Evolutionary conservation across 257 asterid species (phyloP), one percentile per base, ranked within the genome.

Genomic region (Solanum pinnatisectum): DNA sequence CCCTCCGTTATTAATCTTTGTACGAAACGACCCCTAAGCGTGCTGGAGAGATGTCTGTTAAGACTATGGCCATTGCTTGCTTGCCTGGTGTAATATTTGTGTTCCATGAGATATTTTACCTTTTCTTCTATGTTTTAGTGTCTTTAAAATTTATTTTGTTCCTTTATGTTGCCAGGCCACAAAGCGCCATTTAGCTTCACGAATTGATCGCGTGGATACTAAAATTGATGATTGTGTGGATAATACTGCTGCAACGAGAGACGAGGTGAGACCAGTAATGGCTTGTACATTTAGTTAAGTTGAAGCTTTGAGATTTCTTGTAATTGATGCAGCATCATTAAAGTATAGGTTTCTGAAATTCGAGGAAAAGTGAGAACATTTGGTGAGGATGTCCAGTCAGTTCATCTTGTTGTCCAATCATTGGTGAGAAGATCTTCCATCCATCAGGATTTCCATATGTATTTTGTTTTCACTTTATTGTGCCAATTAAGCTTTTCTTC

Each of bases 191-290:
- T 90, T 98, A 74, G 90, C 98, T 84, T 93, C 96, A 70, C 92
- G 93, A 85, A 93, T 98, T 86, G 96, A 95, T 87, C 91, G 93
- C 6, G 96, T 93, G 84, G 98, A 94, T 88, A 85, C 92, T 88
- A 98, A 96, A 90, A 85, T 96, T 85, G 98, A 96, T 14, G 99
- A 95, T 88, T 92, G 94, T 90, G 89, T 90, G 40, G 96, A 93
- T 46, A 90, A 90, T 90, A 88, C 95, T 74, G 84, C 89, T 86
- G 95, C 96, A 73, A 93, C 95, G 27, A 95, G 88, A 84, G 97
- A 90, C 10, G 96, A 95, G 98, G 99, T 95, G 59, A 89, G 98
- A 67, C 85, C 85, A 72, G 87, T 73, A 30, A 73, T 27, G 74
- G 23, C 86, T 30, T 82, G 71, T 49, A 49, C 40, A 18, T 49